Evolutionary conservation across 108 stramenopile species (phyloP).

Genomic region (Bacterosira constricta): DNA sequence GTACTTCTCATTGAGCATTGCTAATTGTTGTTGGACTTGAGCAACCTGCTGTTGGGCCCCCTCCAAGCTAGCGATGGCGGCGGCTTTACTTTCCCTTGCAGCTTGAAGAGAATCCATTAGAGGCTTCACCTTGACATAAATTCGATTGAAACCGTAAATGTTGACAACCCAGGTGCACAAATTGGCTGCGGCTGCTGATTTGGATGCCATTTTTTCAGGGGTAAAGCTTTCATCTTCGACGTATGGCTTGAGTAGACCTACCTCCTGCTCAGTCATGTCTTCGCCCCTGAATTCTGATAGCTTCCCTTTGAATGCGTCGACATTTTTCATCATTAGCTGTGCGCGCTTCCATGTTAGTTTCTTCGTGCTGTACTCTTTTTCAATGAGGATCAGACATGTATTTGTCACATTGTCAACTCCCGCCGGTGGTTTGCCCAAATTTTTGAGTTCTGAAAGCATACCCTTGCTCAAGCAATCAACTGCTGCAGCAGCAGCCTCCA

Average conservation of each 20-base stretch:
- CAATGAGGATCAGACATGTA: constrained; percentile 83
- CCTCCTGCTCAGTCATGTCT: constrained; percentile 75
- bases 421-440: constrained; percentile 75
- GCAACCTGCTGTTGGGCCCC: constrained; percentile 71
- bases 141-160: constrained; percentile 88
- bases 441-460: constrained; percentile 90
- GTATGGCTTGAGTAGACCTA: constrained; percentile 58
- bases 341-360: constrained; percentile 83
- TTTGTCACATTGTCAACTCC: constrained; percentile 85
- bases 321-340: constrained; percentile 91
- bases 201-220: constrained; percentile 81
- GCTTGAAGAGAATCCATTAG: constrained; percentile 85
- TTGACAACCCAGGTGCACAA: constrained; percentile 90
- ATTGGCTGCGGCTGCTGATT: constrained; percentile 88
- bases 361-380: constrained; percentile 83
- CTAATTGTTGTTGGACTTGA: constrained; percentile 54
- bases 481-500: constrained; percentile 87
- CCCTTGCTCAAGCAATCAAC: constrained; percentile 85
- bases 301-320: constrained; percentile 78
- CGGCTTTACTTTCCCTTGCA: constrained; percentile 75
- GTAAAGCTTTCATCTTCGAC: constrained; percentile 65
- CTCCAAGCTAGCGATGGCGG: constrained; percentile 70
- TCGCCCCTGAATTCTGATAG: constrained; percentile 77
- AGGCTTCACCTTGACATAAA: constrained; percentile 92
- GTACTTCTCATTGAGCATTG: constrained; percentile 58